Evolutionary conservation across 306 rosid species (phyloP).

Genomic region (Trifolium fragiferum): DNA sequence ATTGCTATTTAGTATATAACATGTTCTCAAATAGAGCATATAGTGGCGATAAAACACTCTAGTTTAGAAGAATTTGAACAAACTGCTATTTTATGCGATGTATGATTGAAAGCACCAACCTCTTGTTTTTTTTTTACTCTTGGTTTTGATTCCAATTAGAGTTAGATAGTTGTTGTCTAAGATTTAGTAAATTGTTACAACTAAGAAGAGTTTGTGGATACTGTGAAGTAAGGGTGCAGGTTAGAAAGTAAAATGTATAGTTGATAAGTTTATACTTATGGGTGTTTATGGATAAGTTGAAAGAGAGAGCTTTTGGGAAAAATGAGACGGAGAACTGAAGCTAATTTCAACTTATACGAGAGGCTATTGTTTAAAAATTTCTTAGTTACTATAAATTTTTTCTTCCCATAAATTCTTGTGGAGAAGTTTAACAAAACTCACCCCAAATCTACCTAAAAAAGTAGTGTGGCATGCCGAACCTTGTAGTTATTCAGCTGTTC

Average conservation of each 20-base stretch:
- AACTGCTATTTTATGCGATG: neutral
- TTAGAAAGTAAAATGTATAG: slow-evolving; percentile 5
- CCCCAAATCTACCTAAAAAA: slow-evolving; percentile 8
- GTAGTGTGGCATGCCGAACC: neutral
- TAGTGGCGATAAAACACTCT: neutral
- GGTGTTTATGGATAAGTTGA: neutral
- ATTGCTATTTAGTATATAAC: neutral
- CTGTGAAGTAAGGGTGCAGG: neutral
- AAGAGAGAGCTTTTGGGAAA: neutral
- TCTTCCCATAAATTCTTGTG: neutral
- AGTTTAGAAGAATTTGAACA: neutral
- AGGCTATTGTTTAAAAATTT: neutral
- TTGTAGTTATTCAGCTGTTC: slow-evolving; percentile 14
- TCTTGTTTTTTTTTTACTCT: neutral
- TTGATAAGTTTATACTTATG: neutral
- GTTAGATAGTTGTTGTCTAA: slow-evolving; percentile 2
- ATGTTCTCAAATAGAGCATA: neutral
- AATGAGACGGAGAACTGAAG: slow-evolving; percentile 11
- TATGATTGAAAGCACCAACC: neutral
- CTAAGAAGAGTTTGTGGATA: neutral
- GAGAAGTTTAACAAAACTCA: neutral
- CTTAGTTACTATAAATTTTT: neutral
- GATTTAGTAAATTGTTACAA: slow-evolving; percentile 17
- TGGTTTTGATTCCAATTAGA: neutral
- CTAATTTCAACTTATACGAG: neutral